Evolutionary conservation across 192 early-diverging fungal species (phyloP), one percentile per base, ranked within the genome.

Genomic region (Coemansia sp.): DNA sequence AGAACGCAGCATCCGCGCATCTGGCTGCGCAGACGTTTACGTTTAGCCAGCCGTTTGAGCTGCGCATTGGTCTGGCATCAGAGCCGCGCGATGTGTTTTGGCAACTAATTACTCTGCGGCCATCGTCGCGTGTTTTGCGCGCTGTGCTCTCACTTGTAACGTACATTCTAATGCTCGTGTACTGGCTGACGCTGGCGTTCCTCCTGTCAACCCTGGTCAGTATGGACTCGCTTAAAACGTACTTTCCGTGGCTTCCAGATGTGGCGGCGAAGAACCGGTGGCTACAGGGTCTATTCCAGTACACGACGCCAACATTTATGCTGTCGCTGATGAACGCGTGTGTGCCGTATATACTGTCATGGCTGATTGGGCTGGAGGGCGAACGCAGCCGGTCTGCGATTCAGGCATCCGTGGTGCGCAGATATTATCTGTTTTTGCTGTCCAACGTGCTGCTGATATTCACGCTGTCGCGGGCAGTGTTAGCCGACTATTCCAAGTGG

Each of bases 381-480:
- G 69, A 73, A 32, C 74, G 65, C 56, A 73, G 65, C 61, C 67
- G 64, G 25, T 77, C 71, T 24, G 44, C 49, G 21, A 81, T 77
- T 44, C 75, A 81, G 30, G 43, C 44, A 27, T 75, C 71, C 10
- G 80, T 85, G 10, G 73, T 84, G 30, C 60, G 64, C 47, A 85
- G 88, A 24, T 83, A 88, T 58, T 93, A 89, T 48, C 80, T 86
- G 53, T 93, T 89, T 51, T 81, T 89, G 44, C 60, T 93, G 10
- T 79, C 87, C 71, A 93, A 89, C 73, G 86, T 90, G 7, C 61
- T 92, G 19, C 72, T 92, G 22, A 82, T 89, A 6, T 89, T 91
- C 54, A 86, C 89, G 0, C 61, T 91, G 8, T 85, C 83, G 35
- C 80, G 85, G 16, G 85, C 91, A 1, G 62, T 87, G 33, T 82